Percentiles rank a stretch among this genome's conserved stretches.
Conservation (phyloP, 208 protist species). For the Zelonia costaricensis region DNA sequence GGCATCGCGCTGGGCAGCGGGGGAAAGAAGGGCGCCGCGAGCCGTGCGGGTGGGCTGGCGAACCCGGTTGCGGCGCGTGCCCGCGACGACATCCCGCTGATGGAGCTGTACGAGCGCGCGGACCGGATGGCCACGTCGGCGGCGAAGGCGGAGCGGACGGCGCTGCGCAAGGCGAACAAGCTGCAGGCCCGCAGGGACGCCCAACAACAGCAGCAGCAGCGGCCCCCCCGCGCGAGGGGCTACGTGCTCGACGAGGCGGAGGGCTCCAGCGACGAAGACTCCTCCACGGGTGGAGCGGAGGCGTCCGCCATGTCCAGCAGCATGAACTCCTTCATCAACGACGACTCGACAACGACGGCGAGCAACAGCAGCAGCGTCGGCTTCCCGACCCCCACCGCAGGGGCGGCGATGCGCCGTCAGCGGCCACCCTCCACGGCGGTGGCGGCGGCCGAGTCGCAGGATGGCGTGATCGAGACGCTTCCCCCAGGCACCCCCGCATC, state of each 20-base stretch:
- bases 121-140: background rate
- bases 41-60: background rate
- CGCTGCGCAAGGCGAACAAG: background rate
- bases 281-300: constrained; percentile 5
- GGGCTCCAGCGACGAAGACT: constrained; percentile 7
- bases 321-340: constrained; percentile 24
- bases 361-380: constrained; percentile 11
- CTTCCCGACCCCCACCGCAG: constrained; percentile 9
- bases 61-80: background rate
- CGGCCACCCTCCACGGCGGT: background rate
- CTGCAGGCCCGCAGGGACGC: background rate
- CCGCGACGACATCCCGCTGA: constrained; percentile 11
- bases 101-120: constrained; percentile 3
- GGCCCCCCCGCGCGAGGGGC: constrained; percentile 2
- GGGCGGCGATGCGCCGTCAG: constrained; percentile 2
- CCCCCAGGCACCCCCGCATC: background rate
- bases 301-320: constrained; percentile 10
- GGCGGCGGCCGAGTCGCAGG: background rate
- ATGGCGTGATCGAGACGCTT: background rate
- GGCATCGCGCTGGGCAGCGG: no score
- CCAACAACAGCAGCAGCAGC: background rate
- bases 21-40: background rate
- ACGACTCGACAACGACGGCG: no score
- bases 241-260: constrained; percentile 43
- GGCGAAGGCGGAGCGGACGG: background rate